Conservation (phyloP, 805 yeast genomes). For the Ogataea methanolica region DNA sequence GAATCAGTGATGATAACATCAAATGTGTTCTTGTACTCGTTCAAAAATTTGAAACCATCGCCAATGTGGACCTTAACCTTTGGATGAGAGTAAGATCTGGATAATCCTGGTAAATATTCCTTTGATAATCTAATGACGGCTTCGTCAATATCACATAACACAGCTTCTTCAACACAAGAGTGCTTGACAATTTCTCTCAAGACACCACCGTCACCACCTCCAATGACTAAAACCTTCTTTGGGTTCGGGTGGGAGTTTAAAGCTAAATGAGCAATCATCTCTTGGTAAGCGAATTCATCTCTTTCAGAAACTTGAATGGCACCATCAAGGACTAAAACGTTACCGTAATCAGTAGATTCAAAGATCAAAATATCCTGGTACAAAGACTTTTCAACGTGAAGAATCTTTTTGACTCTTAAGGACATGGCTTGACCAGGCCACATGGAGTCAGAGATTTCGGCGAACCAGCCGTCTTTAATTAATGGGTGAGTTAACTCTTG, state of each 20-base stretch:
- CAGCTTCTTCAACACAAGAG: constrained; percentile 77
- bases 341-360: constrained; percentile 91
- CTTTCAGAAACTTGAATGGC: constrained; percentile 96
- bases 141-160: constrained; percentile 93
- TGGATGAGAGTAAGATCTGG: constrained; percentile 80
- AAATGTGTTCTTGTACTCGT: constrained; percentile 65
- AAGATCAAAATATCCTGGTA: constrained; percentile 94
- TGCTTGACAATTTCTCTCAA: constrained; percentile 92
- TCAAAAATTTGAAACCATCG: constrained; percentile 95
- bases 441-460: constrained; percentile 90
- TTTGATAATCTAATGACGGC: constrained; percentile 85
- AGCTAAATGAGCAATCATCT: constrained; percentile 95
- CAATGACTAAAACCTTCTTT: constrained; percentile 87
- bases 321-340: constrained; percentile 90
- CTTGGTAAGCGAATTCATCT: constrained; percentile 97
- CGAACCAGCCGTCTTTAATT: constrained; percentile 89
- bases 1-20: constrained; percentile 97
- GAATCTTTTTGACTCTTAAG: constrained; percentile 77
- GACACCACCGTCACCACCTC: constrained; percentile 99
- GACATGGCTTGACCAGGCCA: constrained; percentile 99
- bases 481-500: constrained; percentile 49
- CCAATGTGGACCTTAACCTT: constrained; percentile 88
- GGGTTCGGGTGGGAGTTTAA: constrained; percentile 93
- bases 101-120: constrained; percentile 82
- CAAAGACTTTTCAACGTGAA: constrained; percentile 79